A percentile compares a stretch with the other conserved stretches of the same genome.
Conservation (phyloP, 1,284 basidiomycete genomes). For the Cryptococcus wingfieldii region DNA sequence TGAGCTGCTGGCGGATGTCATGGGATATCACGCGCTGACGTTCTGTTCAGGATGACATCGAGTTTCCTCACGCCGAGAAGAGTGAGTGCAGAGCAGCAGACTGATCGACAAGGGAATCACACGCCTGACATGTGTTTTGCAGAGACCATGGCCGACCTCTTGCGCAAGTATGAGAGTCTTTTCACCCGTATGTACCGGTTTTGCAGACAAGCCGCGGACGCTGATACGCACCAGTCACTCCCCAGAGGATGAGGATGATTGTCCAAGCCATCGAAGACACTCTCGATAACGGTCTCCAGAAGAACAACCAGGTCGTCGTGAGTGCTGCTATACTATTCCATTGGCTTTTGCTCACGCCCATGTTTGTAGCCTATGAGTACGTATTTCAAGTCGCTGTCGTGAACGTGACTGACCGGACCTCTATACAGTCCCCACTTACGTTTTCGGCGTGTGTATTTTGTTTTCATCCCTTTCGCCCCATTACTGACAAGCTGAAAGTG, state of each 20-base stretch:
- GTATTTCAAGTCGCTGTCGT: conserved; percentile 2
- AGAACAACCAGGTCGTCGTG: conserved; percentile 82
- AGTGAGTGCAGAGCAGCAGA: conserved; percentile 23
- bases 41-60: conserved; percentile 37
- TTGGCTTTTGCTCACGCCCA: background rate
- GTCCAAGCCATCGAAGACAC: conserved; percentile 92
- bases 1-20: conserved; percentile 15
- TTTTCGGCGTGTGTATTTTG: conserved; percentile 63
- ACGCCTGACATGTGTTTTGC: conserved; percentile 5
- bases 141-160: conserved; percentile 72
- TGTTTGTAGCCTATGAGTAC: conserved; percentile 44
- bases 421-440: conserved; percentile 82
- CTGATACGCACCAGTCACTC: conserved; percentile 58
- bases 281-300: conserved; percentile 78
- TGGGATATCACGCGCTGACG: background rate
- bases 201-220: conserved; percentile 1
- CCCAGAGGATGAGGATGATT: conserved; percentile 94
- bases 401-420: background rate
- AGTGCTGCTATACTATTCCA: conserved; percentile 48
- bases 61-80: conserved; percentile 49
- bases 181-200: conserved; percentile 51
- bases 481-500: conserved; percentile 52
- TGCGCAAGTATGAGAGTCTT: conserved; percentile 79
- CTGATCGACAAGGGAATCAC: conserved; percentile 9
- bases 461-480: background rate